Conservation (phyloP, 345 rosid species). For the Syzygium oleosum region DNA sequence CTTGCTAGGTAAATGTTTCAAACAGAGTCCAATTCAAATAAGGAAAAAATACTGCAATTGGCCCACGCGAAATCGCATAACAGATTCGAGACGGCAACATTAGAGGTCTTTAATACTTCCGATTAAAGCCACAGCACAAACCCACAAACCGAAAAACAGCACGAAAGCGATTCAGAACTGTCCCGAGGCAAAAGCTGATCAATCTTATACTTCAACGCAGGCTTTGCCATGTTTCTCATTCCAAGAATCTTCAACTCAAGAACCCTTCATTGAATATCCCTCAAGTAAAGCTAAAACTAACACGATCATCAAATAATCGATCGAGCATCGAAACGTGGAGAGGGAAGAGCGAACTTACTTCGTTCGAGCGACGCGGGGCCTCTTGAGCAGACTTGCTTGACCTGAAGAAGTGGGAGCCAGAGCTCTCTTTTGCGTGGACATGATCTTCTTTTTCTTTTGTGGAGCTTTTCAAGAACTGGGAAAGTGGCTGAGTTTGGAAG, state of each 20-base stretch:
- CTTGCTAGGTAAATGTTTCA: accelerated
- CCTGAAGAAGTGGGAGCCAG: neutral
- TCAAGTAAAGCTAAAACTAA: neutral
- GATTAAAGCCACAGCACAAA: neutral
- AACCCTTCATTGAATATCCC: neutral
- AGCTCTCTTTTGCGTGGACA: neutral
- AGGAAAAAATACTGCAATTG: neutral
- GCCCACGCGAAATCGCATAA: accelerated
- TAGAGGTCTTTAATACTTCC: neutral
- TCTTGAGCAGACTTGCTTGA: neutral
- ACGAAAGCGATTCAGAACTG: neutral
- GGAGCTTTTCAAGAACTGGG: neutral
- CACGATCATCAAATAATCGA: neutral
- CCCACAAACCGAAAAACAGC: neutral
- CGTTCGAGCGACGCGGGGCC: neutral
- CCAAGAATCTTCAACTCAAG: neutral
- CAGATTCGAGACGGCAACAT: neutral
- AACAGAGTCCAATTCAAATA: neutral
- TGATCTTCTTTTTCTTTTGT: neutral
- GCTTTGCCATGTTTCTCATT: neutral
- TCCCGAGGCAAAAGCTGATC: neutral
- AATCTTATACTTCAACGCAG: neutral
- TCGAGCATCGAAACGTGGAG: neutral
- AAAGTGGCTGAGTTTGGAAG: neutral
- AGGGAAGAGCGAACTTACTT: neutral